These are phyloP conservation scores for Irpex rosettiformis DNA, from an alignment of 1,284 basidiomycete species.

Conservation along the genomic window DNA sequence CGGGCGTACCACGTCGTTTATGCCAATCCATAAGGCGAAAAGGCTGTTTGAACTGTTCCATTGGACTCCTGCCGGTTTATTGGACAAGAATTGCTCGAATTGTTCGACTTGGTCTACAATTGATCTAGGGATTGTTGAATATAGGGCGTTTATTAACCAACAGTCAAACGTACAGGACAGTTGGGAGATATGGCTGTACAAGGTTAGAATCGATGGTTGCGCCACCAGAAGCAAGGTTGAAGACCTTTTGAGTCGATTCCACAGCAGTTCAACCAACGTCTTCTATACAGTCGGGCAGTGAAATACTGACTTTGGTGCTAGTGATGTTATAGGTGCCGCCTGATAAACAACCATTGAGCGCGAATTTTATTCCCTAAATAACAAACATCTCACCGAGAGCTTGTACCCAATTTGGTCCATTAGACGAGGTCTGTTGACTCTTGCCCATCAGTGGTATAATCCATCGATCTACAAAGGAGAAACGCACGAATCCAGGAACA, in stretches of 20 bases:
- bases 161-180: conserved; percentile 42
- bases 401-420: conserved; percentile 63
- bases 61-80: conserved; percentile 45
- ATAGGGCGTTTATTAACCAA: background rate
- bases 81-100: conserved; percentile 49
- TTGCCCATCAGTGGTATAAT: conserved; percentile 9
- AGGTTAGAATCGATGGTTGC: conserved; percentile 61
- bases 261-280: background rate
- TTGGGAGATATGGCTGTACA: conserved; percentile 52
- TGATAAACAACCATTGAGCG: conserved; percentile 13
- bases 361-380: conserved; percentile 6
- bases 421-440: conserved; percentile 45
- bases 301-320: conserved; percentile 39
- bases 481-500: conserved; percentile 48
- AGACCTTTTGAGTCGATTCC: conserved; percentile 36
- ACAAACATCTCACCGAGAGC: conserved; percentile 40
- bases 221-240: conserved; percentile 57
- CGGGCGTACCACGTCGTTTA: conserved; percentile 53
- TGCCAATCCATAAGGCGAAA: conserved; percentile 65
- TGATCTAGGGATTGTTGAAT: conserved; percentile 36
- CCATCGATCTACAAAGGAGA: conserved; percentile 7
- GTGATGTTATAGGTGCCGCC: conserved; percentile 52
- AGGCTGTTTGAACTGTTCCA: conserved; percentile 56
- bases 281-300: background rate
- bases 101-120: conserved; percentile 60